phyloP scores from a whole-genome alignment of 495 filamentous ascomycete genomes.

The Patellaria atrata region DNA sequence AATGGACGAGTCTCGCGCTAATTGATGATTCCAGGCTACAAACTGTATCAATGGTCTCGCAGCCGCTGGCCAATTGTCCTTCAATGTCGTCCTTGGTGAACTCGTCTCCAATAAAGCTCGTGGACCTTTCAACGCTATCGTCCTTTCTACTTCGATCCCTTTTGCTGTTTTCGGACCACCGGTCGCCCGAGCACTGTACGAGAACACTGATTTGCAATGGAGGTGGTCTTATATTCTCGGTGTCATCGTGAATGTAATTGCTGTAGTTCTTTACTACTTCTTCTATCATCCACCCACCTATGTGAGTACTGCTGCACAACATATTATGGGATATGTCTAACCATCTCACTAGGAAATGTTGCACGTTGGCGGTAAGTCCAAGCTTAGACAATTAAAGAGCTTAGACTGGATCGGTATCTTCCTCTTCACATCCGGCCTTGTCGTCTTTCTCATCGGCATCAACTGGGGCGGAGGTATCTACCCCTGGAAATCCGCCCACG shows the following conservation, averaged over 20 bases:
- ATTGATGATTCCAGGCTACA: constrained; percentile 3
- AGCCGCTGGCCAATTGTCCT: constrained; percentile 21
- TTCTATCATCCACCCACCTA: constrained; percentile 15
- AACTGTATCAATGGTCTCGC: constrained; percentile 26
- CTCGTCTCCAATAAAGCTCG: constrained; percentile 34
- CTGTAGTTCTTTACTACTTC: constrained; percentile 27
- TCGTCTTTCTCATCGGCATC: constrained; percentile 35
- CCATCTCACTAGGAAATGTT: constrained; percentile 7
- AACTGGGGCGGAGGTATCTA: constrained; percentile 20
- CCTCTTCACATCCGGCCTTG: constrained; percentile 31
- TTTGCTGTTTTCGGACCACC: constrained; percentile 31
- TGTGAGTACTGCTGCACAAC: constrained; percentile 7
- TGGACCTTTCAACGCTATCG: constrained; percentile 25
- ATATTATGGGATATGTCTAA: neutral
- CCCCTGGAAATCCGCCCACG: constrained; percentile 22
- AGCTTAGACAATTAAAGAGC: constrained; percentile 20
- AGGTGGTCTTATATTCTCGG: constrained; percentile 34
- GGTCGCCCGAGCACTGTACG: constrained; percentile 29
- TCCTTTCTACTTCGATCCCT: constrained; percentile 25
- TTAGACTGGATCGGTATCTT: constrained; percentile 34
- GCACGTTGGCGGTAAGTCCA: constrained; percentile 9
- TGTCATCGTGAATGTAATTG: constrained; percentile 28
- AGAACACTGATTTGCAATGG: constrained; percentile 28
- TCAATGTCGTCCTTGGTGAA: constrained; percentile 26
- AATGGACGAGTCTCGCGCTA: neutral